Base-by-base conservation (phyloP, 768 basidiomycete species). In the Mycena chlorophos region DNA sequence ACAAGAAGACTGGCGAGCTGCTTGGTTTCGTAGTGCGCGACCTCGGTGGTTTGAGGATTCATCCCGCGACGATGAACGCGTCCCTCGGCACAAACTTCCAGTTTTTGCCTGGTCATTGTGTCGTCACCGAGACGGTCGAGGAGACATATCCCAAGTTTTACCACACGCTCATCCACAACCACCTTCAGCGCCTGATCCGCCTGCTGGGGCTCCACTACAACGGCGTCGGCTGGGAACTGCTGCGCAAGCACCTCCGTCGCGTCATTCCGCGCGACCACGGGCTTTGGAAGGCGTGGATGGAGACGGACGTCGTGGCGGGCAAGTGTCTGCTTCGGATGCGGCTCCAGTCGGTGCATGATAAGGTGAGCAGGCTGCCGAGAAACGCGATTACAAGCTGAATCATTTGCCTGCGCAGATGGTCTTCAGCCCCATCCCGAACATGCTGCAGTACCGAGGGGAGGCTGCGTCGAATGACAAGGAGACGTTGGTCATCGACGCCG, bases 291-390 rank as follows among this genome's bases (percentile, higher is more conserved):
- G 66, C 74, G 2, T 85, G 83, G 82, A 62, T 82, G 61, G 70
- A 70, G 50, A 69, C 75, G 16, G 69, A 68, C 42, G 68, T 71
- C 37, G 73, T 85, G 3, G 67, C 76, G 10, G 82, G 81, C 5
- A 85, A 85, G 62, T 84, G 82, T 62, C 65, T 85, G 34, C 69
- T 85, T 75, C 74, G 80, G 23, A 85, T 85, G 83, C 74, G 82
- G 22, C 71, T 84, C 68, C 73, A 76, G 40, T 79, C 79, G 51
- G 75, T 80, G 37, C 83, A 84, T 56, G 76, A 82, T 43, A 79
- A 82, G 67, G 83, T 82, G 65, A 65, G 75, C 69, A 16, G 29
- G 2, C 17, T 14, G 30, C 17, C 23, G 4, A 17, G 5, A 27
- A n/a, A 14, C 3, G 5, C 16, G n/a, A 42, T 40, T 10, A 5